Evolutionary conservation across 2,329 filamentous ascomycete genomes (phyloP).

Genomic region (Paecilomyces sp.): DNA sequence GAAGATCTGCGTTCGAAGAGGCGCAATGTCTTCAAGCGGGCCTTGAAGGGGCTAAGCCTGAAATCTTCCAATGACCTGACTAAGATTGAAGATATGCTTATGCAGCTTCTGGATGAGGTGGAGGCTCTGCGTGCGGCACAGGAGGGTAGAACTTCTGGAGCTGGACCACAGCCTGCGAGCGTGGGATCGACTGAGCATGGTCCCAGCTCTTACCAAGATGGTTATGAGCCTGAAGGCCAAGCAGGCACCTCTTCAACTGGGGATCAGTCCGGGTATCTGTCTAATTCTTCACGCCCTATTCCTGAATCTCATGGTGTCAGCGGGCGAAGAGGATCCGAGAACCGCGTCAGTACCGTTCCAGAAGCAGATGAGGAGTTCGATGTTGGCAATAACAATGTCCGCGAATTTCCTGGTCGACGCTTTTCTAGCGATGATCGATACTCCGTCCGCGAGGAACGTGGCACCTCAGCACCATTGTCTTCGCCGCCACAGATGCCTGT

Average conservation of each 20-base stretch:
- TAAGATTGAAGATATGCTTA: conserved; percentile 85
- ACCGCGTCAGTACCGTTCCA: conserved; percentile 83
- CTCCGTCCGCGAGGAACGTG: conserved; percentile 30
- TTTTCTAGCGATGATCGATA: conserved; percentile 54
- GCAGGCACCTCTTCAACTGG: conserved; percentile 68
- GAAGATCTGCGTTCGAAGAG: conserved; percentile 66
- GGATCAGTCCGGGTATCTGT: conserved; percentile 69
- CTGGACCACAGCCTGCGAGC: conserved; percentile 36
- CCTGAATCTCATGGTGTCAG: conserved; percentile 37
- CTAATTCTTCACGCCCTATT: conserved; percentile 42
- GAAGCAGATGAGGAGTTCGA: conserved; percentile 74
- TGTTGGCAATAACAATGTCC: conserved; percentile 43
- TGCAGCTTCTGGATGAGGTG: conserved; percentile 86
- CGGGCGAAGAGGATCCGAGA: conserved; percentile 54
- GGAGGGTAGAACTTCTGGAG: conserved; percentile 27
- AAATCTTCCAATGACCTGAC: conserved; percentile 83
- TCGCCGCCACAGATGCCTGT: conserved; percentile 38
- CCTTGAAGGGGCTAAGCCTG: conserved; percentile 81
- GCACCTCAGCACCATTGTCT: conserved; percentile 36
- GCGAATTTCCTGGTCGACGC: conserved; percentile 46
- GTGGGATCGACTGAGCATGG: conserved; percentile 61
- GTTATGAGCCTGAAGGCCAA: conserved; percentile 78
- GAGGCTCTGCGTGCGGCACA: conserved; percentile 65
- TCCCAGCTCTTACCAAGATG: conserved; percentile 58
- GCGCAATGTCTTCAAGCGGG: conserved; percentile 87